Percentiles rank a stretch among this genome's conserved stretches.
These are phyloP conservation scores for Alternaria incomplexa DNA, from an alignment of 2,329 filamentous ascomycete species.

Conservation along the genomic window DNA sequence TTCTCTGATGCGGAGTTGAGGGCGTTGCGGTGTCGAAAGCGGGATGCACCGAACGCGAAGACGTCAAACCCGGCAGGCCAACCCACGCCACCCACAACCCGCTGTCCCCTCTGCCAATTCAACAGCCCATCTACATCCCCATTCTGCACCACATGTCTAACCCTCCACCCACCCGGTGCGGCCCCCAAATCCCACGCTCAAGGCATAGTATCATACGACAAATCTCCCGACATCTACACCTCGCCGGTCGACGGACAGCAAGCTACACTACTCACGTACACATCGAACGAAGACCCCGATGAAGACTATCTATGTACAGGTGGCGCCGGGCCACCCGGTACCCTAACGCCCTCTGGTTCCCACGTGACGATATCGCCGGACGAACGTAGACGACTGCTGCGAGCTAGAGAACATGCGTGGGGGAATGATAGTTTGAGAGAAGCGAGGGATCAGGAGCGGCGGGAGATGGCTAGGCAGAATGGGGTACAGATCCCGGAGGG, in stretches of 20 bases:
- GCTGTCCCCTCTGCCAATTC: background rate
- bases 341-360: background rate
- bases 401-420: background rate
- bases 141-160: background rate
- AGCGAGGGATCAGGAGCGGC: background rate
- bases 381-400: background rate
- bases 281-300: background rate
- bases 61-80: too few species aligned
- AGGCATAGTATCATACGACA: background rate
- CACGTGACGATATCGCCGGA: background rate
- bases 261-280: background rate
- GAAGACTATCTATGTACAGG: background rate
- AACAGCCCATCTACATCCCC: background rate
- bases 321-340: background rate
- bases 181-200: background rate
- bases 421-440: background rate
- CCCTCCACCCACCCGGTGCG: background rate
- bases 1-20: fast-evolving
- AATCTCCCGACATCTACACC: background rate
- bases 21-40: background rate
- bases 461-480: background rate
- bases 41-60: background rate
- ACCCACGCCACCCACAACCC: background rate
- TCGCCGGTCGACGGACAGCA: background rate
- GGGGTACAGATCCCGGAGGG: background rate